Conservation (phyloP, 140 eudicot species). For the Anethum foeniculum region DNA sequence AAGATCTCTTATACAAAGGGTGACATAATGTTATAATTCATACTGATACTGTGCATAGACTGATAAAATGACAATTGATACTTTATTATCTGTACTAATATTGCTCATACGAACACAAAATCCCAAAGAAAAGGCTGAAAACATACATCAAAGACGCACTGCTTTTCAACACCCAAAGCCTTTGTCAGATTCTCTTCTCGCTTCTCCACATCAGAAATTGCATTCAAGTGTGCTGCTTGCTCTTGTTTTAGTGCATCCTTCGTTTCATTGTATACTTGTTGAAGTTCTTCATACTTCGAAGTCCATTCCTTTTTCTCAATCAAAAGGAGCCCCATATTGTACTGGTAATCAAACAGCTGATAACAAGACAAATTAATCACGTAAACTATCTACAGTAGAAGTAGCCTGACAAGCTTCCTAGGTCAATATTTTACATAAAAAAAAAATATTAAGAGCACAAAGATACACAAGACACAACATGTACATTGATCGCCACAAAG, state of each 20-base stretch:
- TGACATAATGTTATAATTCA: neutral
- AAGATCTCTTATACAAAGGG: neutral
- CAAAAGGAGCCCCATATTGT: constrained; percentile 94
- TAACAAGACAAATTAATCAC: constrained; percentile 10
- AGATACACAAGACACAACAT: neutral
- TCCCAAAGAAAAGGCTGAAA: neutral
- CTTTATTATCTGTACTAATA: neutral
- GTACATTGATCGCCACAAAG: neutral
- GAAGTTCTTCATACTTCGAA: constrained; percentile 60
- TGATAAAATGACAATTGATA: neutral
- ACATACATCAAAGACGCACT: constrained; percentile 77
- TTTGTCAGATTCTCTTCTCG: constrained; percentile 85
- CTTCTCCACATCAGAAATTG: constrained; percentile 74
- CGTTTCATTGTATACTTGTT: constrained; percentile 41
- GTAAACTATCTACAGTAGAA: neutral
- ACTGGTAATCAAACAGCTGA: constrained; percentile 95
- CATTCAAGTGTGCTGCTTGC: constrained; percentile 64
- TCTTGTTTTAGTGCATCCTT: constrained; percentile 69
- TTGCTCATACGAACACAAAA: neutral
- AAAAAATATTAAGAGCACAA: neutral
- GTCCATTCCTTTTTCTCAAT: constrained; percentile 88
- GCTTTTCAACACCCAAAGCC: constrained; percentile 92
- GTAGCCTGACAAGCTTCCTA: constrained; percentile 4
- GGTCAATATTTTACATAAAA: neutral
- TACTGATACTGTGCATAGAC: neutral